Percentiles rank a stretch among this genome's conserved stretches.
These are phyloP conservation scores for Leishmania mexicana DNA, from an alignment of 208 protist species.

Conservation along the genomic window DNA sequence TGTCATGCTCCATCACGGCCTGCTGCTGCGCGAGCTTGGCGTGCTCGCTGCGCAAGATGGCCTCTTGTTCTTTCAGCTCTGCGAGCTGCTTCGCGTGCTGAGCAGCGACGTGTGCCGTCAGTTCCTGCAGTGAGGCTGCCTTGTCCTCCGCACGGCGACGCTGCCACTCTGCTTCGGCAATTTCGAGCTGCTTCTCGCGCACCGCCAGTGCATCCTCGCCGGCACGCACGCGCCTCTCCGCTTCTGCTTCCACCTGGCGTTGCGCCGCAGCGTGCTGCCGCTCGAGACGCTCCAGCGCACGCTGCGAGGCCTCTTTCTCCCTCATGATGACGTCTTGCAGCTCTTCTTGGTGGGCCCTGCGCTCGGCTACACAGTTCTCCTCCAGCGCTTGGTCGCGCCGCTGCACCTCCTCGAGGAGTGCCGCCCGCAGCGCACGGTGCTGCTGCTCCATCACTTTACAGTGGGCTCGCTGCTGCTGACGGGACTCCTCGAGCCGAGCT, in stretches of 20 bases:
- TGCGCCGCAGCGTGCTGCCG: slow-evolving; percentile 1
- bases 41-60: slow-evolving; percentile 10
- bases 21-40: slow-evolving; percentile 21
- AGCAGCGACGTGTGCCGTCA: slow-evolving; percentile 13
- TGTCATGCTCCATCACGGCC: slow-evolving; percentile 2
- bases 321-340: slow-evolving; percentile 20
- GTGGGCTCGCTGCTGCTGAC: slow-evolving; percentile 13
- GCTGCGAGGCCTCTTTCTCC: slow-evolving; percentile 27
- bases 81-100: slow-evolving; percentile 16
- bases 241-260: neutral
- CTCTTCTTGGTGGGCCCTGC: slow-evolving; percentile 29
- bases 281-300: slow-evolving; percentile 13
- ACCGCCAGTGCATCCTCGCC: slow-evolving; percentile 23
- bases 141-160: slow-evolving; percentile 8
- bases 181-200: slow-evolving; percentile 15
- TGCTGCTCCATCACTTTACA: slow-evolving; percentile 23
- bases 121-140: neutral
- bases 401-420: slow-evolving; percentile 26
- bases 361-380: slow-evolving; percentile 20
- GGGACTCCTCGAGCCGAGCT: slow-evolving; percentile 7
- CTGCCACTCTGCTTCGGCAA: slow-evolving; percentile 7
- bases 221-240: slow-evolving; percentile 8
- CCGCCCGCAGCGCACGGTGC: slow-evolving; percentile 21
- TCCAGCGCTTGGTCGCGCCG: slow-evolving; percentile 31
- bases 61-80: slow-evolving; percentile 8